Evolutionary conservation across 2,329 filamentous ascomycete genomes (phyloP).

Genomic region (Apiospora malaysiana): DNA sequence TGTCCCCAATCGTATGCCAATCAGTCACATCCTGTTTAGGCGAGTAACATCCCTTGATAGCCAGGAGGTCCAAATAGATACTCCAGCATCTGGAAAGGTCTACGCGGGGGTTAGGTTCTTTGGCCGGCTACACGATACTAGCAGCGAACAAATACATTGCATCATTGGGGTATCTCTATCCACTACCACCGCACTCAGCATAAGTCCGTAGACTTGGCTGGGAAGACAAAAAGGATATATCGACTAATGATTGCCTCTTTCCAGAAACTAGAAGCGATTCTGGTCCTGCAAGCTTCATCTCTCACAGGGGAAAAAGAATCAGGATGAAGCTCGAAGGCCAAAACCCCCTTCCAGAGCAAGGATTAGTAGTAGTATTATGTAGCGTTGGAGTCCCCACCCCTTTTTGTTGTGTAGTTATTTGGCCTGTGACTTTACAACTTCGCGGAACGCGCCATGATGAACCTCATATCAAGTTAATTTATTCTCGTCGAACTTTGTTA

Average conservation of each 20-base stretch:
- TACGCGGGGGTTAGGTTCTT: not conserved
- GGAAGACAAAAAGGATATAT: not conserved
- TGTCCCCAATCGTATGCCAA: too few species aligned
- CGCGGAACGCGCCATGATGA: not conserved
- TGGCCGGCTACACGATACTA: not conserved
- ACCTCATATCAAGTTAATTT: not conserved
- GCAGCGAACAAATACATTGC: not conserved
- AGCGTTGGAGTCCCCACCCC: slow-evolving; percentile 2
- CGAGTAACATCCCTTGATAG: not conserved
- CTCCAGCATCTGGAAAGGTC: not conserved
- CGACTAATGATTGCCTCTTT: not conserved
- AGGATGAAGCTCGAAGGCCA: not conserved
- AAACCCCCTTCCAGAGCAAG: not conserved
- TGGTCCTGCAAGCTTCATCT: not conserved
- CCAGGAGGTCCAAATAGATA: not conserved
- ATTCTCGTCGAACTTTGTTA: not conserved
- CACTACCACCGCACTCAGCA: not conserved
- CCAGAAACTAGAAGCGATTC: not conserved
- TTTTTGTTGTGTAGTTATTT: not conserved
- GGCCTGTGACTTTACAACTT: not conserved
- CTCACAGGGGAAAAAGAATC: not conserved
- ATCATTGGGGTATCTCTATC: not conserved
- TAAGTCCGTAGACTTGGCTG: not conserved
- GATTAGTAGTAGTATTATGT: not conserved
- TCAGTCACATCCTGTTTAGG: not conserved